Base-by-base conservation (phyloP, 805 yeast genomes). In the Cephaloascus albidus region DNA sequence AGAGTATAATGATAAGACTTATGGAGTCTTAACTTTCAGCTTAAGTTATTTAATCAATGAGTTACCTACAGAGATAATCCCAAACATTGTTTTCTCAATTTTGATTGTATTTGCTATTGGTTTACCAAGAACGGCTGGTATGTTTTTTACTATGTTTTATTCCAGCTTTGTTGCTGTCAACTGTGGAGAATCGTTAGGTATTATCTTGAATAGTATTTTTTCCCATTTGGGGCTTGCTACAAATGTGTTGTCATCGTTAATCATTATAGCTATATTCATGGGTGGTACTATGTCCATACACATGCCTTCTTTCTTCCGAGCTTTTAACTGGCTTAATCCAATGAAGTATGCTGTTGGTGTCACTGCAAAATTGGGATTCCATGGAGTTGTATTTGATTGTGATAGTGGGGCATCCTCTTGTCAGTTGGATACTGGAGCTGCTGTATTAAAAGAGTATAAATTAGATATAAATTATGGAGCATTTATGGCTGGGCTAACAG, bases 221-320 rank as follows among this genome's bases (percentile, higher is more conserved):
- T 49, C 56, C 36, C 70, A 67, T 45, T 44, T 65, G 46, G 71
- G 70, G 2, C 45, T 65, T 30, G 71, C 67, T 10, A 61, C 65
- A 5, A 65, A 65, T 44, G 43, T 65, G 3, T 52, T 67, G 39
- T 43, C 63, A 6, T 55, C 53, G 36, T 23, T 60, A 17, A 54
- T 60, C 39, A 56, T 58, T 23, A 40, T 67, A 18, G 69, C 69
- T 1, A 54, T 65, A 15, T 66, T 67, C 44, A 66, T 66, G 71
- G 71, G 65, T 1, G 72, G 72, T 8, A 64, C 71, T 5, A 67
- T 67, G 72, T 62, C 70, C 3, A 49, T 65, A 20, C 55, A 64
- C 27, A 63, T 66, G 70, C 72, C 71, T 1, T 41, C 41, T 15
- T 56, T 67, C 28, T 65, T 64, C 53, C 47, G 50, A 41, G 70